phyloP scores from a whole-genome alignment of 371 early-diverging fungal species.

The Chytridium lagenaria region DNA sequence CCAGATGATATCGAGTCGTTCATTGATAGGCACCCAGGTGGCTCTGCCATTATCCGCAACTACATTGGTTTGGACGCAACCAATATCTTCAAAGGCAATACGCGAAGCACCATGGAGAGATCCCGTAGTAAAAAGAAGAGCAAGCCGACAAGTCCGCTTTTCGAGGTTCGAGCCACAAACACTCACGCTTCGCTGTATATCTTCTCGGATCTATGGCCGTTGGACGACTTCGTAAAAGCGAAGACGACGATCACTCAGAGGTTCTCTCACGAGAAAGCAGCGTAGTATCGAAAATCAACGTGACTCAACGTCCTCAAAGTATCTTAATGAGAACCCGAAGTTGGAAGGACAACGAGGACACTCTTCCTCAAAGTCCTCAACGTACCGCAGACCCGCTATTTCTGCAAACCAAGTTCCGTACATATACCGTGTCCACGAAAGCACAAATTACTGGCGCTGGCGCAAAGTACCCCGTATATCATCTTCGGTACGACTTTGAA shows the following conservation, averaged over 20 bases:
- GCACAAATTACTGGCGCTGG: slow-evolving; percentile 18
- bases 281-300: not conserved
- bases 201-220: slow-evolving; percentile 34
- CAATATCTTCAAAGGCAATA: slow-evolving; percentile 25
- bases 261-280: not conserved
- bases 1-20: slow-evolving; percentile 45
- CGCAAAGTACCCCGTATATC: slow-evolving; percentile 27
- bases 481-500: slow-evolving; percentile 30
- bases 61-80: slow-evolving; percentile 48
- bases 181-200: slow-evolving; percentile 40
- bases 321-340: not conserved
- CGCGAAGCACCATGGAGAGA: not conserved
- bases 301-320: not conserved
- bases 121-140: too few relatives aligned
- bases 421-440: slow-evolving; percentile 18
- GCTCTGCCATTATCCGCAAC: slow-evolving; percentile 25
- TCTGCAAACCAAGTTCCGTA: not conserved
- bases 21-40: slow-evolving; percentile 48
- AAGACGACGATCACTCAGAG: not conserved
- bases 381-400: not conserved
- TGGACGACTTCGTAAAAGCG: slow-evolving; percentile 26
- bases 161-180: slow-evolving; percentile 14
- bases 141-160: not conserved
- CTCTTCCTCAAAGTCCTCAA: not conserved
- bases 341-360: not conserved